Evolutionary conservation across 306 rosid genomes (phyloP).

Genomic region (Acacia crassicarpa): DNA sequence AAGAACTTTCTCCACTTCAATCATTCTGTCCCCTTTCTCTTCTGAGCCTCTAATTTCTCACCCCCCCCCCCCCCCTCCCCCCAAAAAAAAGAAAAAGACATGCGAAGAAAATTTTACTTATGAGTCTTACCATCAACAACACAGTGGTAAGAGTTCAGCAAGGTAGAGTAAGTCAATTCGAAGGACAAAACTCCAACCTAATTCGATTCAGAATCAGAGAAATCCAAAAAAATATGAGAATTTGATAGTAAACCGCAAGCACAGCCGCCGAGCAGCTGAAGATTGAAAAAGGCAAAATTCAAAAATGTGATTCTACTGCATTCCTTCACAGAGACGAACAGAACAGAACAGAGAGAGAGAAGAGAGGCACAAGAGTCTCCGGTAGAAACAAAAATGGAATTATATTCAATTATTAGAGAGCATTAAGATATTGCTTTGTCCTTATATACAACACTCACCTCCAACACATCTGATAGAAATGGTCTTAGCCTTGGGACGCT

Average conservation of each 20-base stretch:
- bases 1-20: constrained; percentile 1
- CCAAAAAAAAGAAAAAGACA: not conserved
- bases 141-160: constrained; percentile 28
- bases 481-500: not conserved
- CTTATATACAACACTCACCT: not conserved
- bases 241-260: constrained; percentile 28
- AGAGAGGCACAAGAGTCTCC: not conserved
- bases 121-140: constrained; percentile 40
- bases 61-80: too few relatives aligned
- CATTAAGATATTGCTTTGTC: not conserved
- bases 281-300: constrained; percentile 28
- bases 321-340: constrained; percentile 25
- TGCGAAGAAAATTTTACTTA: not conserved
- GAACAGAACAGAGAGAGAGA: constrained; percentile 17
- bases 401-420: not conserved
- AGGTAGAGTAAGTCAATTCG: constrained; percentile 32
- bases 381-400: constrained; percentile 16
- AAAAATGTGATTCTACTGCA: constrained; percentile 25
- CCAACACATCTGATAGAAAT: constrained; percentile 1
- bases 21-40: constrained; percentile 16
- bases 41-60: constrained; percentile 23
- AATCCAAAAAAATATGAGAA: constrained; percentile 13
- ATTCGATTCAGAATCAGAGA: constrained; percentile 22
- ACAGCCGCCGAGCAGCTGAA: constrained; percentile 10
- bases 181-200: constrained; percentile 12